phyloP scores from a whole-genome alignment of 305 asterid species.

The Striga hermonthica region DNA sequence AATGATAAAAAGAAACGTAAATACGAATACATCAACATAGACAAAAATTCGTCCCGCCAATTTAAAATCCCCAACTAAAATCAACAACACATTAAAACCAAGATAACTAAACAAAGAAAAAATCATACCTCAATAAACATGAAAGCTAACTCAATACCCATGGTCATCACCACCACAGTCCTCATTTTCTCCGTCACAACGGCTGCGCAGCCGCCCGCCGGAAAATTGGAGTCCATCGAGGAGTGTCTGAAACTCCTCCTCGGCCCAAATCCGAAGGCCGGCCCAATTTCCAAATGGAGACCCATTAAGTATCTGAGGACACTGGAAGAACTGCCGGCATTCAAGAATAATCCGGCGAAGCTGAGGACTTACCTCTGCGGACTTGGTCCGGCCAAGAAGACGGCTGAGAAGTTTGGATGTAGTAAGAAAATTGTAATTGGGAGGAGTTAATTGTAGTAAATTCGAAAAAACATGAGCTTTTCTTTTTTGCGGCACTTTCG shows the following conservation, averaged over 20 bases:
- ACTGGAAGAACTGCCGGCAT: slow-evolving; percentile 21
- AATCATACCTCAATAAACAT: no score
- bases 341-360: slow-evolving; percentile 22
- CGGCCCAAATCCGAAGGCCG: slow-evolving; percentile 8
- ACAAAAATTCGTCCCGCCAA: no score
- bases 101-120: no score
- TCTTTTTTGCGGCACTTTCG: background rate
- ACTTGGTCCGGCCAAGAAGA: slow-evolving; percentile 5
- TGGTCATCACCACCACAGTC: slow-evolving; percentile 4
- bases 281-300: slow-evolving; percentile 4
- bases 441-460: background rate
- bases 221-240: background rate
- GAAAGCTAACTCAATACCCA: slow-evolving; percentile 5
- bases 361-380: slow-evolving; percentile 24
- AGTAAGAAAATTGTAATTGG: background rate
- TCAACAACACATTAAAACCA: no score
- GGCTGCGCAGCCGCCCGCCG: background rate
- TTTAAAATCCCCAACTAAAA: no score
- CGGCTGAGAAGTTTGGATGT: slow-evolving; percentile 10
- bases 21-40: no score
- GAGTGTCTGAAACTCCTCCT: slow-evolving; percentile 27
- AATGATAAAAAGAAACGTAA: no score
- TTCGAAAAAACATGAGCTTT: background rate
- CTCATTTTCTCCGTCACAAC: slow-evolving; percentile 11
- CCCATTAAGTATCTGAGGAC: slow-evolving; percentile 19